A percentile compares a stretch with the other conserved stretches of the same genome.
Evolutionary conservation across 2,329 filamentous ascomycete species (phyloP).

Genomic region (Fusarium sp.): DNA sequence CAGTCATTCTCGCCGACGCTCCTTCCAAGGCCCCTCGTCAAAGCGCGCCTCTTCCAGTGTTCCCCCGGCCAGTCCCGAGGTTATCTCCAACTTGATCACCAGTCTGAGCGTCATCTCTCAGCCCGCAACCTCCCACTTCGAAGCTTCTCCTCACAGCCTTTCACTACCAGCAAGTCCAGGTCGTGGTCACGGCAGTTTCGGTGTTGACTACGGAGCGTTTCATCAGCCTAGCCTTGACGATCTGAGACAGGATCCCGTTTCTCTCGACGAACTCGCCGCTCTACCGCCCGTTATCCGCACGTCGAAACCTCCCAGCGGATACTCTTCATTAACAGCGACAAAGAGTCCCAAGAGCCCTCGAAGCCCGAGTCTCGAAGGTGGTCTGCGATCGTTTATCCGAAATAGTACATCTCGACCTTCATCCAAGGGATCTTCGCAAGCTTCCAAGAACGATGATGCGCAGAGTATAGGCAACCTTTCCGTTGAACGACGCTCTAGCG

Average conservation of each 20-base stretch:
- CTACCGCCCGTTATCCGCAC: constrained; percentile 81
- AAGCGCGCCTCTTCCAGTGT: constrained; percentile 42
- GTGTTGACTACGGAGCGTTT: constrained; percentile 78
- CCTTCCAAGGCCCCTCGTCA: constrained; percentile 31
- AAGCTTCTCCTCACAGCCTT: constrained; percentile 61
- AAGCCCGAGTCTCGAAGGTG: constrained; percentile 62
- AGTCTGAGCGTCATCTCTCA: constrained; percentile 75
- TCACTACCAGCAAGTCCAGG: constrained; percentile 52
- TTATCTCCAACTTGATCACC: constrained; percentile 77
- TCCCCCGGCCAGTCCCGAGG: constrained; percentile 70
- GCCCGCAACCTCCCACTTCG: constrained; percentile 76
- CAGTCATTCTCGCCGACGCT: constrained; percentile 22
- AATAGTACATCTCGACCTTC: constrained; percentile 65
- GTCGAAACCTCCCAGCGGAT: constrained; percentile 81
- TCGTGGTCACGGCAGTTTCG: constrained; percentile 67
- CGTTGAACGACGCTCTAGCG: constrained; percentile 66
- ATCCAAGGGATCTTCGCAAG: constrained; percentile 65
- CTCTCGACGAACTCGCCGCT: constrained; percentile 70
- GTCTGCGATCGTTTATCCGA: constrained; percentile 70
- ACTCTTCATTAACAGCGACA: constrained; percentile 75
- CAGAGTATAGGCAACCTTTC: constrained; percentile 73
- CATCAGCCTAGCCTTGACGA: constrained; percentile 63
- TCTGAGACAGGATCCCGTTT: constrained; percentile 57
- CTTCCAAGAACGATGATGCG: constrained; percentile 67
- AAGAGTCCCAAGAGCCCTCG: constrained; percentile 62